These are phyloP conservation scores for Tricholoma hemisulphureum DNA, from an alignment of 768 basidiomycete species.

Conservation along the genomic window DNA sequence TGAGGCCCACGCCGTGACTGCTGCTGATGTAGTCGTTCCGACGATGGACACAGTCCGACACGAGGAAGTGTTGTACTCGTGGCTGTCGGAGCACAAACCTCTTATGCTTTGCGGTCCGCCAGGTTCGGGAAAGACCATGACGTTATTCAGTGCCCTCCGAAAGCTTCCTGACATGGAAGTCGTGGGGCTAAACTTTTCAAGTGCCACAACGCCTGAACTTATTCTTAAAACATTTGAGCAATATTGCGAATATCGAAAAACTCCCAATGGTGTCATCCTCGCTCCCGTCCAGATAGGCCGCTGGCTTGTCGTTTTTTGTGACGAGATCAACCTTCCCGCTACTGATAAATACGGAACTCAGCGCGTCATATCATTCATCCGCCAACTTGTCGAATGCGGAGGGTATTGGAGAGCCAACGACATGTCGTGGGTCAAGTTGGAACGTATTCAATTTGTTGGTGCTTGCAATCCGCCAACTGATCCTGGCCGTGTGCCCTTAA, in stretches of 20 bases:
- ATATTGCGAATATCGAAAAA: constrained; percentile 98
- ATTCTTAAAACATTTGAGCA: constrained; percentile 99
- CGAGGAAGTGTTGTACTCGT: constrained; percentile 97
- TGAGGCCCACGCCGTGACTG: constrained; percentile 93
- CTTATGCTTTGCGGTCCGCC: constrained; percentile 98
- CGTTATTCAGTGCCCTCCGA: constrained; percentile 93
- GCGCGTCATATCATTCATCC: constrained; percentile 96
- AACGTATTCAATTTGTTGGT: constrained; percentile 99
- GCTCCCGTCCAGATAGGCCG: constrained; percentile 93
- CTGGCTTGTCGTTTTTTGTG: constrained; percentile 99
- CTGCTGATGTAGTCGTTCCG: constrained; percentile 95
- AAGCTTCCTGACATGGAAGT: constrained; percentile 99
- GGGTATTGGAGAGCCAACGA: constrained; percentile 95
- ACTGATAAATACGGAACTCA: constrained; percentile 98
- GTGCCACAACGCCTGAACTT: constrained; percentile 95
- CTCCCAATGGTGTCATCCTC: constrained; percentile 95
- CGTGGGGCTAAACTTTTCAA: constrained; percentile 98
- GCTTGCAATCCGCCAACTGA: constrained; percentile 99
- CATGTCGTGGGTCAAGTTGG: constrained; percentile 96
- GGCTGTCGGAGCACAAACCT: constrained; percentile 98
- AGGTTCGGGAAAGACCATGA: constrained; percentile 99
- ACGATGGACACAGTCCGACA: constrained; percentile 98
- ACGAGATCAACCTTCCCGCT: constrained; percentile 98
- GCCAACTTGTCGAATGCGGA: constrained; percentile 91
- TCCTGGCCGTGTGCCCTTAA: constrained; percentile 97